Evolutionary conservation across 2,329 filamentous ascomycete species (phyloP).

Genomic region (Microcera coccophila): DNA sequence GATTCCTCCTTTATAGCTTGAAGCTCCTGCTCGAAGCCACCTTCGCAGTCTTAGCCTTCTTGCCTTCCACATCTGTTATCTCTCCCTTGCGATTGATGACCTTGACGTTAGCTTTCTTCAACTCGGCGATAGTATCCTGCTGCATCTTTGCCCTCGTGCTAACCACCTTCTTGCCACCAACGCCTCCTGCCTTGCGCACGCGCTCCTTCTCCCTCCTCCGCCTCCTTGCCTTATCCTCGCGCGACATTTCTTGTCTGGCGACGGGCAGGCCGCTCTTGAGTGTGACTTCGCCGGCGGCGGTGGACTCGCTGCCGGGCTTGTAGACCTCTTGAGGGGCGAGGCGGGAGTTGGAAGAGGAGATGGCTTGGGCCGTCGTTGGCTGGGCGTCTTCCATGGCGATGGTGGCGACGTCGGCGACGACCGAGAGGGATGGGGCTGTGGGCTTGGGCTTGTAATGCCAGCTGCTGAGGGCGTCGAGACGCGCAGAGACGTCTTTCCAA

Average conservation of each 20-base stretch:
- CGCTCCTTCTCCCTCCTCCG: conserved; percentile 83
- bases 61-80: conserved; percentile 78
- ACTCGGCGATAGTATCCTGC: conserved; percentile 55
- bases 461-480: conserved; percentile 84
- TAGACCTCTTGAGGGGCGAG: conserved; percentile 95
- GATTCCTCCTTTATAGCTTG: conserved; percentile 49
- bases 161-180: conserved; percentile 42
- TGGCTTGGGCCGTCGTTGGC: conserved; percentile 73
- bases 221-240: conserved; percentile 76
- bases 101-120: conserved; percentile 84
- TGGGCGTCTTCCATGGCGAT: conserved; percentile 94
- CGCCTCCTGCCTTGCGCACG: conserved; percentile 63
- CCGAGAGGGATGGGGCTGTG: conserved; percentile 73
- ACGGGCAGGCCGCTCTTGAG: conserved; percentile 74
- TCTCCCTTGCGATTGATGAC: conserved; percentile 89
- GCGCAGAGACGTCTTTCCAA: conserved; percentile 76
- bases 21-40: conserved; percentile 54
- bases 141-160: conserved; percentile 54
- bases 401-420: conserved; percentile 86
- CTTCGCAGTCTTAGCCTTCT: conserved; percentile 58
- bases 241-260: conserved; percentile 78
- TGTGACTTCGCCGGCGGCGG: conserved; percentile 67
- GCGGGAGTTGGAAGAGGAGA: conserved; percentile 64
- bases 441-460: conserved; percentile 95
- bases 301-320: conserved; percentile 66